Evolutionary conservation across 176 grass and related monocot genomes (phyloP).

Genomic region (Poa pratensis): DNA sequence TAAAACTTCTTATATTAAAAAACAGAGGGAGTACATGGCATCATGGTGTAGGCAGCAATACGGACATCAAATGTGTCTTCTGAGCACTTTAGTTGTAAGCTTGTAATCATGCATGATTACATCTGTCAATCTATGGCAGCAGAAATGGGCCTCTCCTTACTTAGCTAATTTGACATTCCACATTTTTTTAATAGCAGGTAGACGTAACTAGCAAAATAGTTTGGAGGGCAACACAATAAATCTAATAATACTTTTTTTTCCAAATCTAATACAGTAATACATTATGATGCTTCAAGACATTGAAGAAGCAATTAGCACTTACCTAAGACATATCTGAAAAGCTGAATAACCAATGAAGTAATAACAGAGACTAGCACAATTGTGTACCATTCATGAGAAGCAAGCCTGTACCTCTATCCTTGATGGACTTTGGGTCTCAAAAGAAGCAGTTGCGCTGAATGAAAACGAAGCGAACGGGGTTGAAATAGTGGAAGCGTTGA

Average conservation of each 20-base stretch:
- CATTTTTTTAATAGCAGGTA: not conserved
- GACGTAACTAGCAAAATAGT: not conserved
- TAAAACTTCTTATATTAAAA: too few relatives aligned
- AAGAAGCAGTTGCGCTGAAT: slow-evolving; percentile 87
- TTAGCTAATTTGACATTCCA: not conserved
- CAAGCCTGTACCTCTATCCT: slow-evolving; percentile 74
- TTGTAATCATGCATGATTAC: not conserved
- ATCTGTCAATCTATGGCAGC: not conserved
- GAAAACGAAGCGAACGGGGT: slow-evolving; percentile 82
- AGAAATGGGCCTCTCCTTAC: not conserved
- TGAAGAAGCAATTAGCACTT: not conserved
- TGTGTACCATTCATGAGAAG: not conserved
- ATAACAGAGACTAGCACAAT: slow-evolving; percentile 29
- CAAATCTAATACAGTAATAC: not conserved
- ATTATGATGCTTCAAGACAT: not conserved
- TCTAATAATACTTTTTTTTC: not conserved
- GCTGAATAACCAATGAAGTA: not conserved
- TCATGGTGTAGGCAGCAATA: not conserved
- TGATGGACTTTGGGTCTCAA: slow-evolving; percentile 76
- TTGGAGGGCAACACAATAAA: not conserved
- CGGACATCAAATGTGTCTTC: not conserved
- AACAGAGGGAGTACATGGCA: not conserved
- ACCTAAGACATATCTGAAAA: not conserved
- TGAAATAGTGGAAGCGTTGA: slow-evolving; percentile 75
- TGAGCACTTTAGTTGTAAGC: not conserved